Percentiles rank a stretch among this genome's conserved stretches.
Evolutionary conservation across 371 early-diverging fungal genomes (phyloP).

Genomic region (Haplosporangium sp.): DNA sequence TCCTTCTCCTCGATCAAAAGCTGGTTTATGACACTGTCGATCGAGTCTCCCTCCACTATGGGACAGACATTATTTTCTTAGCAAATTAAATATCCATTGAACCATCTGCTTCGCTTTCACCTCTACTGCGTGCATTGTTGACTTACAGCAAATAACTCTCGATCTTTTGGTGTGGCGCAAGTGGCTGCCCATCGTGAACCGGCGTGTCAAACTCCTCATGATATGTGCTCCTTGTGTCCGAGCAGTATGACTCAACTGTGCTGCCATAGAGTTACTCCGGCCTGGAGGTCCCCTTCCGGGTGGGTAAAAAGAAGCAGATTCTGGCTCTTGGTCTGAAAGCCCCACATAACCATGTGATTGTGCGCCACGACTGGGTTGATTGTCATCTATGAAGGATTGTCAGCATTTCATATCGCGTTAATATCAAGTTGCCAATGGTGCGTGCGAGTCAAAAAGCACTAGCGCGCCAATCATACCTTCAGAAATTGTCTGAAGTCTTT

Average conservation of each 20-base stretch:
- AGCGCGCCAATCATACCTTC: too few relatives aligned
- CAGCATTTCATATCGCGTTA: too few relatives aligned
- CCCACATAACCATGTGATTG: too few relatives aligned
- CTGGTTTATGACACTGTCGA: constrained; percentile 34
- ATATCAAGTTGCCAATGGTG: too few relatives aligned
- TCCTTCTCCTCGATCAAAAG: constrained; percentile 32
- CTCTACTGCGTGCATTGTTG: not conserved
- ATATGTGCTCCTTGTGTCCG: constrained; percentile 9
- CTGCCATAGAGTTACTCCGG: not conserved
- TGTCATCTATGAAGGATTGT: too few relatives aligned
- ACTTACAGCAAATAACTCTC: constrained; percentile 25
- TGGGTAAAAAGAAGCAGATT: too few relatives aligned
- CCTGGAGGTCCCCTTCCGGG: not conserved
- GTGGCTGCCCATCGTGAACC: constrained; percentile 3
- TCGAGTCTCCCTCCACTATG: constrained; percentile 29
- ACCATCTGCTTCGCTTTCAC: too few relatives aligned
- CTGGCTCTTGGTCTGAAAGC: too few relatives aligned
- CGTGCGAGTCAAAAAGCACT: too few relatives aligned
- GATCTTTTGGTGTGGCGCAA: not conserved
- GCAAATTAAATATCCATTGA: too few relatives aligned
- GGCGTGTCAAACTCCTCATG: constrained; percentile 12
- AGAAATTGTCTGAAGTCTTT: not conserved
- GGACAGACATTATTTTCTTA: not conserved
- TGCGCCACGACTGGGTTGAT: too few relatives aligned
- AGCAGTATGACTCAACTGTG: constrained; percentile 9